Percentiles rank a stretch among this genome's conserved stretches.
Evolutionary conservation across 2,329 filamentous ascomycete species (phyloP).

Genomic region (Nectriaceae sp.): DNA sequence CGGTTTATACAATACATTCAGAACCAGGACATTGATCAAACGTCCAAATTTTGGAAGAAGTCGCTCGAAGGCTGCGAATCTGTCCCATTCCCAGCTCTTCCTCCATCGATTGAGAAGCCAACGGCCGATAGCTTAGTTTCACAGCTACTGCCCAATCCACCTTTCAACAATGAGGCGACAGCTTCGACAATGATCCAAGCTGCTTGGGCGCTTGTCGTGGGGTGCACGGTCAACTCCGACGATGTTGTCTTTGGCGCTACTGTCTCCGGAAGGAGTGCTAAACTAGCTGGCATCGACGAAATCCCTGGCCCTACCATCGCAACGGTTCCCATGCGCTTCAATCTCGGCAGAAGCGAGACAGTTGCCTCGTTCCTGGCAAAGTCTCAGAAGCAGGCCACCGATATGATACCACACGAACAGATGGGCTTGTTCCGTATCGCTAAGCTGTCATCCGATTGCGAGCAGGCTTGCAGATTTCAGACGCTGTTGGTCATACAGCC

Average conservation of each 20-base stretch:
- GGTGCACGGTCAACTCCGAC: conserved; percentile 42
- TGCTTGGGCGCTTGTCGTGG: conserved; percentile 53
- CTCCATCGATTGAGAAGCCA: background rate
- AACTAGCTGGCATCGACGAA: conserved; percentile 18
- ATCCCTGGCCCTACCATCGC: conserved; percentile 36
- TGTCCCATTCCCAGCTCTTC: conserved; percentile 25
- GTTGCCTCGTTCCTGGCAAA: conserved; percentile 43
- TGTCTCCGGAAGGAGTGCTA: conserved; percentile 38
- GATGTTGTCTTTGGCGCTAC: conserved; percentile 47
- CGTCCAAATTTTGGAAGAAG: background rate
- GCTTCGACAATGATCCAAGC: conserved; percentile 28
- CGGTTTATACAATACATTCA: conserved; percentile 2
- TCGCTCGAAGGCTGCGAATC: background rate
- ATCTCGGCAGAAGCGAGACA: conserved; percentile 27
- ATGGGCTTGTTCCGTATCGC: conserved; percentile 18
- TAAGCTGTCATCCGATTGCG: background rate
- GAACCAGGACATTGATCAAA: background rate
- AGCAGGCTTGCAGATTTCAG: no score
- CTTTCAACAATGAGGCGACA: conserved; percentile 43
- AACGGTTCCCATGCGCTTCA: conserved; percentile 26
- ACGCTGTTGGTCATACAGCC: background rate
- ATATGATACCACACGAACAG: conserved; percentile 19
- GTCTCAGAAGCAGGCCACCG: conserved; percentile 14
- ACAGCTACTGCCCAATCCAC: conserved; percentile 41
- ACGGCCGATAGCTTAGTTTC: conserved; percentile 11